These are phyloP conservation scores for Leccinum disarticulatum DNA, from an alignment of 768 basidiomycete species.

Conservation along the genomic window DNA sequence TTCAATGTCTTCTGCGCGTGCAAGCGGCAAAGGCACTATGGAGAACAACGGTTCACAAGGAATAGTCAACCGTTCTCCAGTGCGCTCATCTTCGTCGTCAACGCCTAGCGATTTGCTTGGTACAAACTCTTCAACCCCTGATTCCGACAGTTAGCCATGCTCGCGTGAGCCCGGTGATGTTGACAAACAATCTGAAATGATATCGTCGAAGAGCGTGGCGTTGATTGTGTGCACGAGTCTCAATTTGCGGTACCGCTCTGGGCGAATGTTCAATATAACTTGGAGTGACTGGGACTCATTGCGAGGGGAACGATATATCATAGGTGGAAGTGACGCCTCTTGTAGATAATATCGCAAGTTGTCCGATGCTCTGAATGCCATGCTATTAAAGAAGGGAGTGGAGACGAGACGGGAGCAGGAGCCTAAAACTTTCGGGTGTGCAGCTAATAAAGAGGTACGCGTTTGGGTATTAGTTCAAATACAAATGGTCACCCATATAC, in stretches of 20 bases:
- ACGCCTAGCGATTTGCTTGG: conserved; percentile 36
- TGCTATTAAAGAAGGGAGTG: conserved; percentile 9
- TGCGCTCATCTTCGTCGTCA: conserved; percentile 39
- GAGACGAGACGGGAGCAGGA: background rate
- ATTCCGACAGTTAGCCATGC: conserved; percentile 7
- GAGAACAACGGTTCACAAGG: conserved; percentile 42
- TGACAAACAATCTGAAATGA: conserved; percentile 40
- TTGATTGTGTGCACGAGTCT: conserved; percentile 44
- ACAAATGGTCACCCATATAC: background rate
- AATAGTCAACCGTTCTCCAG: conserved; percentile 43
- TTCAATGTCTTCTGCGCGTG: conserved; percentile 41
- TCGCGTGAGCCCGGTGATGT: background rate
- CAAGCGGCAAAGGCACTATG: conserved; percentile 34
- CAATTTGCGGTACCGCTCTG: conserved; percentile 52
- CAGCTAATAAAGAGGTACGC: background rate
- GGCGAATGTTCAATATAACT: conserved; percentile 38
- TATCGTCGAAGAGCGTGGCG: conserved; percentile 30
- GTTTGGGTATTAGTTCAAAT: conserved; percentile 1
- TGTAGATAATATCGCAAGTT: conserved; percentile 49
- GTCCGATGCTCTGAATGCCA: conserved; percentile 37
- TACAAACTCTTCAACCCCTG: conserved; percentile 42
- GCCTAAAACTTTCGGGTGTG: background rate
- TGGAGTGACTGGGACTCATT: conserved; percentile 25
- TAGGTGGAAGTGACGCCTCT: conserved; percentile 45
- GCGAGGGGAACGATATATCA: conserved; percentile 38